phyloP scores from a whole-genome alignment of 495 filamentous ascomycete genomes.

The Lasiosphaeria ovina region DNA sequence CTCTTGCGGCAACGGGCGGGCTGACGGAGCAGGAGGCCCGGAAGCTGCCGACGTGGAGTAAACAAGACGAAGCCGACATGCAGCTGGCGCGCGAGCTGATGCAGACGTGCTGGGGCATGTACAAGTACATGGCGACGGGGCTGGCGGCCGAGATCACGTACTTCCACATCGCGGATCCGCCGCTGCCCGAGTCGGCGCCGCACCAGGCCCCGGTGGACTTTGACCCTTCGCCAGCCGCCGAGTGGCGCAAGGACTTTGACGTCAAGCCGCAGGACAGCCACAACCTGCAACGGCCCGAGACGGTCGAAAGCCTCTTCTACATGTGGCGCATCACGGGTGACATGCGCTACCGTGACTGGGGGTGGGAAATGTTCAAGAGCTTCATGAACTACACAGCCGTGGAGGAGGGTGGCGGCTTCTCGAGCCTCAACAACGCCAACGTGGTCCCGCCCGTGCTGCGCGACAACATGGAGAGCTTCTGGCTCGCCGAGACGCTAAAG shows the following conservation, averaged over 20 bases:
- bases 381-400: conserved; percentile 83
- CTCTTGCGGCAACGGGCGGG: conserved; percentile 81
- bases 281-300: conserved; percentile 96
- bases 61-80: conserved; percentile 82
- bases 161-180: conserved; percentile 70
- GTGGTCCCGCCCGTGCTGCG: conserved; percentile 58
- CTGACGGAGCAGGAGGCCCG: conserved; percentile 69
- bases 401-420: conserved; percentile 73
- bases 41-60: conserved; percentile 67
- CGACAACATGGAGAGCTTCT: conserved; percentile 94
- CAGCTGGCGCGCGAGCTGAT: conserved; percentile 81
- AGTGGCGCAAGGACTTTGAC: conserved; percentile 72
- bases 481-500: conserved; percentile 97
- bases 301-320: conserved; percentile 91
- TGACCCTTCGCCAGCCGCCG: conserved; percentile 48
- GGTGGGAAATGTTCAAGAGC: conserved; percentile 95
- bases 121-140: conserved; percentile 79
- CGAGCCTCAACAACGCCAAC: conserved; percentile 74
- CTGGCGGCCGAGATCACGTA: conserved; percentile 91
- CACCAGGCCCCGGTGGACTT: conserved; percentile 48
- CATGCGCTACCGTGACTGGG: conserved; percentile 87
- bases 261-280: conserved; percentile 76
- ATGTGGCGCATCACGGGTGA: conserved; percentile 99
- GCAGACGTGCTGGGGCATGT: conserved; percentile 98
- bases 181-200: conserved; percentile 52